These are phyloP conservation scores for Suillus subaureus DNA, from an alignment of 768 basidiomycete species.

Conservation along the genomic window DNA sequence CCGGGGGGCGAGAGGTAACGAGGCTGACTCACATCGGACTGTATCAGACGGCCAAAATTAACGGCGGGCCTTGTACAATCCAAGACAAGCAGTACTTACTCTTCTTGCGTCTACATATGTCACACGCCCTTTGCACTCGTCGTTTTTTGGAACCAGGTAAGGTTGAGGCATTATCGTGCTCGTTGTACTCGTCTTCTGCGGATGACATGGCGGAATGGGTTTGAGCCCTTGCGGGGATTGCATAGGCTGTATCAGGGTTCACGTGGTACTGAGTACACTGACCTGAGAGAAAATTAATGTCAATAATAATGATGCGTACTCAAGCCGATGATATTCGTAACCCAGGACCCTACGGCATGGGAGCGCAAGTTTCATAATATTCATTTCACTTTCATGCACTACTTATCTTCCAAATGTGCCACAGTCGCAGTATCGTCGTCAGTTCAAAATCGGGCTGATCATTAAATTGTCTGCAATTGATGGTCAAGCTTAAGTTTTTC, in stretches of 20 bases:
- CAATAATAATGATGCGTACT: neutral
- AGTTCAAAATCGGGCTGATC: neutral
- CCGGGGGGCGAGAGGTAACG: neutral
- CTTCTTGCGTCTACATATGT: slow-evolving; percentile 84
- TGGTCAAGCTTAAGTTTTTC: neutral
- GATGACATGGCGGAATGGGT: slow-evolving; percentile 52
- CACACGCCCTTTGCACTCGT: slow-evolving; percentile 77
- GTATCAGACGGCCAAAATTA: slow-evolving; percentile 16
- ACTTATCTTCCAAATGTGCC: no score
- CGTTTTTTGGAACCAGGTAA: slow-evolving; percentile 60
- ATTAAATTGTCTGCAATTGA: neutral
- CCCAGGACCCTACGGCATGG: neutral
- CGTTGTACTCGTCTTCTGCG: slow-evolving; percentile 63
- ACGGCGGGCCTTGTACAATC: slow-evolving; percentile 4
- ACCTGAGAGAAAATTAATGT: neutral
- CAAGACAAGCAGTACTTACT: slow-evolving; percentile 43
- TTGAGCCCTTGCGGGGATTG: neutral
- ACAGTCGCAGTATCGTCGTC: no score
- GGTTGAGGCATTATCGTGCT: slow-evolving; percentile 36
- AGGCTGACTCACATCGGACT: slow-evolving; percentile 63
- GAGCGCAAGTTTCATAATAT: neutral
- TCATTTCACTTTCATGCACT: neutral
- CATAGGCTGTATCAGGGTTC: neutral
- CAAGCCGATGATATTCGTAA: neutral
- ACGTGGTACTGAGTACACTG: neutral